Conservation (phyloP, 805 yeast species). For the Wickerhamiella domercqiae region DNA sequence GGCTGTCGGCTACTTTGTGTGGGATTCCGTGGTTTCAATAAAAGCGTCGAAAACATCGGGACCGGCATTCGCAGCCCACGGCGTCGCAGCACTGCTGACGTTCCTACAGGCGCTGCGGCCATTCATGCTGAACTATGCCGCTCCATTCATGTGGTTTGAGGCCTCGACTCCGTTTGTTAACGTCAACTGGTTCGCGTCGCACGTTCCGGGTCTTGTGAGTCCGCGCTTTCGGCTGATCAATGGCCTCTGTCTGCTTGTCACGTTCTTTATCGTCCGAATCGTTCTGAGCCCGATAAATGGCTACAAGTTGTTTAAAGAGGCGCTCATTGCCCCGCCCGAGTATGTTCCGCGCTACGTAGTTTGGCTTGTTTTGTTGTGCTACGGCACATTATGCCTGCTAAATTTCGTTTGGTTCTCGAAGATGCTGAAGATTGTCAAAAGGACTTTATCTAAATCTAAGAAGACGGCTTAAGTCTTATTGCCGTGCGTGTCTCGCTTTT, state of each 20-base stretch:
- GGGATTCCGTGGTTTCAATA: constrained; percentile 72
- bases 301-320: constrained; percentile 25
- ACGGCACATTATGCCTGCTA: constrained; percentile 46
- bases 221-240: constrained; percentile 41
- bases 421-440: constrained; percentile 39
- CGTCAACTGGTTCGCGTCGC: constrained; percentile 76
- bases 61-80: constrained; percentile 67
- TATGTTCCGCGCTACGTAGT: constrained; percentile 36
- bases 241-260: constrained; percentile 51
- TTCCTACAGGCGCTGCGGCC: constrained; percentile 52
- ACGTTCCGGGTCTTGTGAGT: constrained; percentile 57
- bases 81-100: constrained; percentile 62
- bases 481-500: neutral
- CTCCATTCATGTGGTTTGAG: constrained; percentile 73
- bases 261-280: constrained; percentile 67
- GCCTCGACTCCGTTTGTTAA: constrained; percentile 90
- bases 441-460: neutral
- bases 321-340: constrained; percentile 13
- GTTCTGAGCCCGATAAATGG: constrained; percentile 80
- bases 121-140: constrained; percentile 65
- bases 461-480: neutral
- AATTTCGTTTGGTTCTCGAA: constrained; percentile 79
- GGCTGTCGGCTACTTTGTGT: constrained; percentile 73
- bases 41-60: constrained; percentile 58
- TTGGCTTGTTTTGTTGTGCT: constrained; percentile 36